Base-by-base conservation (phyloP, 108 stramenopile species). In the Nannochloropsis granulata region DNA sequence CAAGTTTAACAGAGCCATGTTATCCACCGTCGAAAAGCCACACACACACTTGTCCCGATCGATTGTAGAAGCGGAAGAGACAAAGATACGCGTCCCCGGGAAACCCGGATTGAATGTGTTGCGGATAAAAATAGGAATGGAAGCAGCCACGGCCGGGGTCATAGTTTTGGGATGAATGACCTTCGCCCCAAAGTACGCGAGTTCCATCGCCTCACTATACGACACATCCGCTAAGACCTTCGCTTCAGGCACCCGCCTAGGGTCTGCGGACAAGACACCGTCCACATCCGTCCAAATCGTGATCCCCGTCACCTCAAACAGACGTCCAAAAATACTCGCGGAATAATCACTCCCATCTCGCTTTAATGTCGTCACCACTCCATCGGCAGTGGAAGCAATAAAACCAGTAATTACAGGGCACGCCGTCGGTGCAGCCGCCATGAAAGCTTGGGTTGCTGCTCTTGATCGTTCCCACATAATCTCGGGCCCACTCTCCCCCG, bases 161-260 rank as follows among this genome's bases (percentile, higher is more conserved):
- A 95, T 94, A n/a, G 95, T 94, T 88, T 92, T 94, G 25, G 94
- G 94, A 87, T 95, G 95, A 71, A 94, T 93, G 12, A 86, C 95
- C 84, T 96, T 94, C 34, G 95, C 95, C 24, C 95, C 95, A 85
- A 96, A 96, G 85, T 95, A 96, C 16, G 94, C 95, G 79, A 96
- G 86, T 91, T 95, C 95, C 93, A 95, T 94, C 43, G 95, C 95
- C 88, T 96, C 95, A 85, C 93, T 93, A 87, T 94, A 96, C 23
- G 90, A 92, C 14, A 96, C 92, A 83, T 94, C 90, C 23, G 89
- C 81, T 9, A 94, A 82, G 23, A 93, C 87, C 83, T 93, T 85
- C 0, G 94, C 93, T 78, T 90, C 87, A 1, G 94, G 94, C 14
- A 96, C 95, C 25, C 94, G 91, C 44, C 95, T 88, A 34, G 95